Percentiles rank a stretch among this genome's conserved stretches.
Evolutionary conservation across 2,329 filamentous ascomycete species (phyloP).

Genomic region (Dryadomyces sulphureus): DNA sequence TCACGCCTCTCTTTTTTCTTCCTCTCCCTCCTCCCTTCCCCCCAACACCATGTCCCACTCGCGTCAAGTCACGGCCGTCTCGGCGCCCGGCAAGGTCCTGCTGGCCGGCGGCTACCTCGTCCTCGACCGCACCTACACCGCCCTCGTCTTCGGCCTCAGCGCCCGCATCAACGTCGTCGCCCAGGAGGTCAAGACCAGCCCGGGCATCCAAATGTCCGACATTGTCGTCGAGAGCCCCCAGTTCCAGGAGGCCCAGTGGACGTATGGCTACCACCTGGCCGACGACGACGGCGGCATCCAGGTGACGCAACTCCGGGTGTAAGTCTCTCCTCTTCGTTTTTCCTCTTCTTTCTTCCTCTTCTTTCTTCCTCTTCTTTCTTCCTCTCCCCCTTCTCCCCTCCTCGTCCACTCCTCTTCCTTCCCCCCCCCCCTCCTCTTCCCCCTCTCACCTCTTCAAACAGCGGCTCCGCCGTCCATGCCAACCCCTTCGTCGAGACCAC

Average conservation of each 20-base stretch:
- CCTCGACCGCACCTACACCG: conserved; percentile 74
- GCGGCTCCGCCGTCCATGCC: conserved; percentile 27
- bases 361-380: neutral
- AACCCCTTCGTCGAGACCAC: conserved; percentile 93
- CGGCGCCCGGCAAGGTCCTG: conserved; percentile 91
- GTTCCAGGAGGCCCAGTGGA: conserved; percentile 76
- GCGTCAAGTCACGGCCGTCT: conserved; percentile 42
- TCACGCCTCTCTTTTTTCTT: neutral
- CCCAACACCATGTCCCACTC: conserved; percentile 5
- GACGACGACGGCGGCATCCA: conserved; percentile 64
- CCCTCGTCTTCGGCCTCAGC: conserved; percentile 52
- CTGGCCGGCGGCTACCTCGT: conserved; percentile 91
- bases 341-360: neutral
- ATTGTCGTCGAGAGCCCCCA: conserved; percentile 86
- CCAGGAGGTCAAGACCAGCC: conserved; percentile 39
- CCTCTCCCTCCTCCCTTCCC: neutral
- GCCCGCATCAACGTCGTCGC: conserved; percentile 53
- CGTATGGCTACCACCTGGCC: conserved; percentile 62
- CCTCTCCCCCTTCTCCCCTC: neutral
- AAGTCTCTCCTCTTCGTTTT: conserved; percentile 26
- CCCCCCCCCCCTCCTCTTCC: neutral
- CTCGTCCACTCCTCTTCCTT: neutral
- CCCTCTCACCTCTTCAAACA: conserved; percentile 12
- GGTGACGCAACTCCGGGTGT: conserved; percentile 67
- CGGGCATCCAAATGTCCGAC: conserved; percentile 50